These are phyloP conservation scores for Ogataea trehalophila DNA, from an alignment of 805 yeast species.

Conservation along the genomic window DNA sequence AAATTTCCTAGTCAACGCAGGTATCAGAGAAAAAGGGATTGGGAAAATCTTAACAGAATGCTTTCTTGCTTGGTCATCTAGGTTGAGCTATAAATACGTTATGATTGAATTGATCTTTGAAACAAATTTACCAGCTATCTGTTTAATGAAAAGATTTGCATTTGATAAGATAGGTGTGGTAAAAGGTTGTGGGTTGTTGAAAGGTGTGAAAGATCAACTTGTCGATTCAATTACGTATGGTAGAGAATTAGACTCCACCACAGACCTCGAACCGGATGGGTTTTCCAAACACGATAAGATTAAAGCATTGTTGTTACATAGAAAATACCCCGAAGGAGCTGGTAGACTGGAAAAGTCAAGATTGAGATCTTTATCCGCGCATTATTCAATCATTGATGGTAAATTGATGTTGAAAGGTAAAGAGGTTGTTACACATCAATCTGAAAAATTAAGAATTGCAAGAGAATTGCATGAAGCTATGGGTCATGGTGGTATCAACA, in stretches of 20 bases:
- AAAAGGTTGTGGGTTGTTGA: conserved; percentile 83
- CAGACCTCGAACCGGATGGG: conserved; percentile 36
- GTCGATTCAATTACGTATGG: conserved; percentile 88
- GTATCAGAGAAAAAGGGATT: conserved; percentile 87
- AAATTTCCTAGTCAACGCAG: conserved; percentile 84
- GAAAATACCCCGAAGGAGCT: conserved; percentile 78
- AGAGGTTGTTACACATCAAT: conserved; percentile 78
- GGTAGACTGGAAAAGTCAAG: conserved; percentile 86
- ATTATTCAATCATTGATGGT: conserved; percentile 67
- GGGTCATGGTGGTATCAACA: conserved; percentile 85
- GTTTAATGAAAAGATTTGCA: conserved; percentile 69
- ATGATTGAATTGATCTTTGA: conserved; percentile 85
- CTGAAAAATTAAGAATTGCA: conserved; percentile 70
- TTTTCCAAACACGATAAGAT: conserved; percentile 62
- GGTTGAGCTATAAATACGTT: conserved; percentile 79
- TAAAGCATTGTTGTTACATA: conserved; percentile 72
- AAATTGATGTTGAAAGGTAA: conserved; percentile 70
- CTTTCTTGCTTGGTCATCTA: conserved; percentile 85
- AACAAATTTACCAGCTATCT: conserved; percentile 76
- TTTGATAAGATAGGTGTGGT: conserved; percentile 77
- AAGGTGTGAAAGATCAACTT: conserved; percentile 69
- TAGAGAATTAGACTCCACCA: conserved; percentile 56
- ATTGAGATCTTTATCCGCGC: conserved; percentile 72
- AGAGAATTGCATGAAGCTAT: conserved; percentile 53
- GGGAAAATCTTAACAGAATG: conserved; percentile 83